Conservation (phyloP, 345 rosid species). For the Citrus hindsii region DNA sequence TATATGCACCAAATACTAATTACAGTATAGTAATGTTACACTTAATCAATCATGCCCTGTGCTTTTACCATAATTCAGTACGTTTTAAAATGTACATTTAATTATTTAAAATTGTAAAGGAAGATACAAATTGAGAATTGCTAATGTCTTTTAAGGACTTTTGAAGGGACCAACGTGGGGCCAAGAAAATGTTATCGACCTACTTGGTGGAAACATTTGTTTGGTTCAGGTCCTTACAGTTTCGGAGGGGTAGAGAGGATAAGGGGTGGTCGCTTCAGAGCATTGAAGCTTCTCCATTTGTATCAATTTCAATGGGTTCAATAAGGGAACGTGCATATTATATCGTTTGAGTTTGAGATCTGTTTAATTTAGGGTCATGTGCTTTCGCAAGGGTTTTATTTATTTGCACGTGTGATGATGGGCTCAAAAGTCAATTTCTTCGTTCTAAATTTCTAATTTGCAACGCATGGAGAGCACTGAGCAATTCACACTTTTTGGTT, state of each 20-base stretch:
- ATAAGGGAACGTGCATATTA: conserved; percentile 15
- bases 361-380: conserved; percentile 30
- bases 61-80: too few species aligned
- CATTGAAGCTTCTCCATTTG: conserved; percentile 8
- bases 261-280: background rate
- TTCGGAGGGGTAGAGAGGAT: background rate
- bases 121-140: too few species aligned
- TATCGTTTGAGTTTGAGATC: conserved; percentile 19
- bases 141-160: background rate
- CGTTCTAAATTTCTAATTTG: background rate
- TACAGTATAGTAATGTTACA: too few species aligned
- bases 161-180: background rate
- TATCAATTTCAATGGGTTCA: background rate
- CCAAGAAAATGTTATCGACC: too few species aligned
- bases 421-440: conserved; percentile 16
- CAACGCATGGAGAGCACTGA: background rate
- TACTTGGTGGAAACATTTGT: background rate
- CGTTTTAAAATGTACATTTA: too few species aligned
- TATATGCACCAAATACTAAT: too few species aligned
- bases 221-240: background rate
- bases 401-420: conserved; percentile 31
- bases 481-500: background rate
- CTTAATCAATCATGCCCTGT: too few species aligned
- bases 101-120: too few species aligned
- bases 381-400: conserved; percentile 2